These are phyloP conservation scores for Hemileia vastatrix DNA, from an alignment of 1,284 basidiomycete genomes.

Conservation along the genomic window DNA sequence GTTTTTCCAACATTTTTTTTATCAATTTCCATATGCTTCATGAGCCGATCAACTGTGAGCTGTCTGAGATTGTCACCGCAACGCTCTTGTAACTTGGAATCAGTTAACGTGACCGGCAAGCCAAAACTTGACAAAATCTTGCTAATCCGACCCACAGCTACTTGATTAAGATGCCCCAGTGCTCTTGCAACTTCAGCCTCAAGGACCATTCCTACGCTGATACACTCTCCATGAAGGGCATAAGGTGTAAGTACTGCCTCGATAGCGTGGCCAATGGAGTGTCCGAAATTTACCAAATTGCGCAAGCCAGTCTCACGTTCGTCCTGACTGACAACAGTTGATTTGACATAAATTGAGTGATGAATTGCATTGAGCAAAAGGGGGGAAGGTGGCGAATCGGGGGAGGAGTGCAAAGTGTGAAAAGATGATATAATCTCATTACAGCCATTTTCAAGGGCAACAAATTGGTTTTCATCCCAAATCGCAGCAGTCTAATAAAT, in stretches of 20 bases:
- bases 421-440: constrained; percentile 75
- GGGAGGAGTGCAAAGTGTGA: constrained; percentile 55
- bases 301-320: constrained; percentile 88
- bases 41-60: constrained; percentile 68
- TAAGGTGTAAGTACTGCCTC: constrained; percentile 84
- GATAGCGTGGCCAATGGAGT: constrained; percentile 90
- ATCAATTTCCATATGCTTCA: constrained; percentile 87
- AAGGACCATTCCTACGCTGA: constrained; percentile 83
- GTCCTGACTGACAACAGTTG: constrained; percentile 89
- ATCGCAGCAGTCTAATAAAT: constrained; percentile 77
- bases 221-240: constrained; percentile 86
- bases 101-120: constrained; percentile 66
- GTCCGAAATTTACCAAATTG: constrained; percentile 94
- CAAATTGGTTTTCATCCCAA: constrained; percentile 80
- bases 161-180: constrained; percentile 73
- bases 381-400: constrained; percentile 47
- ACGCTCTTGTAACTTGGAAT: constrained; percentile 61
- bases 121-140: constrained; percentile 76
- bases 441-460: constrained; percentile 69
- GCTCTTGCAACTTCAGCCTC: constrained; percentile 85
- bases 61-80: constrained; percentile 45
- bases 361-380: constrained; percentile 65
- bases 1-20: constrained; percentile 86
- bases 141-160: constrained; percentile 74
- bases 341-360: constrained; percentile 80